Percentiles rank a stretch among this genome's conserved stretches.
Evolutionary conservation across 257 asterid genomes (phyloP).

Genomic region (Primulina tabacum): DNA sequence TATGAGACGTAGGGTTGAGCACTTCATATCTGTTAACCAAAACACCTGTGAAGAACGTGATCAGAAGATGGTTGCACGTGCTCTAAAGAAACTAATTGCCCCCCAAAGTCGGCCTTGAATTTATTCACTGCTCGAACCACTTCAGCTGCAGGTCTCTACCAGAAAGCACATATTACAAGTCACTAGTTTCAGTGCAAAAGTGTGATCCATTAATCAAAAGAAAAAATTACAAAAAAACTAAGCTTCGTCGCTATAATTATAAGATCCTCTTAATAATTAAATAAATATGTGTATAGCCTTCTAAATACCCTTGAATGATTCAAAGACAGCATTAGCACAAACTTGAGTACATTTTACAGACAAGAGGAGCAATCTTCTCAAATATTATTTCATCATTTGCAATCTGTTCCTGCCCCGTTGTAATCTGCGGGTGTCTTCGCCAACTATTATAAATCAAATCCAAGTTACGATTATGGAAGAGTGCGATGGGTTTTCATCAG

Average conservation of each 20-base stretch:
- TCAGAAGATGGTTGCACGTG: conserved; percentile 94
- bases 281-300: background rate
- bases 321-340: background rate
- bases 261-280: background rate
- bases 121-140: conserved; percentile 84
- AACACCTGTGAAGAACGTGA: conserved; percentile 96
- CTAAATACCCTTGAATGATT: conserved; percentile 15
- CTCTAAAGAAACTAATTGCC: conserved; percentile 73
- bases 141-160: conserved; percentile 86
- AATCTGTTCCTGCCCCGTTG: background rate
- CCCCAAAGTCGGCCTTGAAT: conserved; percentile 97
- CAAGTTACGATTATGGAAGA: background rate
- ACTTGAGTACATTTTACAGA: background rate
- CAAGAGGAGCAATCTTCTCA: background rate
- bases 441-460: background rate
- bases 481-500: background rate
- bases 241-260: background rate
- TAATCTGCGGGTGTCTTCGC: background rate
- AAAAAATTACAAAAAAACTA: background rate
- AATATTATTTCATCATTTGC: too few species aligned
- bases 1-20: conserved; percentile 8
- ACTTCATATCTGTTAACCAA: conserved; percentile 6
- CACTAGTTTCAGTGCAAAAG: conserved; percentile 3
- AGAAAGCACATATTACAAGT: conserved; percentile 24
- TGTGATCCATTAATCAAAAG: conserved; percentile 10